Evolutionary conservation across 2,329 filamentous ascomycete genomes (phyloP).

Genomic region (Diaporthe destruens): DNA sequence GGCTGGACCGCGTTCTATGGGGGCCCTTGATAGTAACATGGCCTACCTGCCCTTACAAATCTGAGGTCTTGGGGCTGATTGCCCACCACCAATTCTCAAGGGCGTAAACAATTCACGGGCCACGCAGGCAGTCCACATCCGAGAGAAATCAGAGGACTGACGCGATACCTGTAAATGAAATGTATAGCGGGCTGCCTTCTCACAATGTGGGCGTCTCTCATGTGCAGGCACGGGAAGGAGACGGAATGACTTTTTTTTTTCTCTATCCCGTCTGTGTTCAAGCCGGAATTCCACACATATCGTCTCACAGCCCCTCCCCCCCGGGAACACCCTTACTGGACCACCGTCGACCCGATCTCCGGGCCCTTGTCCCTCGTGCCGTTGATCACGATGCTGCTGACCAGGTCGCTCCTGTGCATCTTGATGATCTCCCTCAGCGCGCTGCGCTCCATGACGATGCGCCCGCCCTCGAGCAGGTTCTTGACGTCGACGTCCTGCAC

Average conservation of each 20-base stretch:
- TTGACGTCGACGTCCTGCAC: slow-evolving; percentile 93
- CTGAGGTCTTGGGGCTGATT: slow-evolving; percentile 2
- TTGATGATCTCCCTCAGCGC: slow-evolving; percentile 82
- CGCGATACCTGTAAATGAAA: not conserved
- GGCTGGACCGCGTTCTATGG: slow-evolving; percentile 9
- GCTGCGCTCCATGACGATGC: slow-evolving; percentile 86
- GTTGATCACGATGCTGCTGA: slow-evolving; percentile 60
- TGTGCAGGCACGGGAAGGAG: not conserved
- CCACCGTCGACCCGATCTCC: slow-evolving; percentile 55
- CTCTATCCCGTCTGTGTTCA: not conserved
- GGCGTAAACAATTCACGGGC: not conserved
- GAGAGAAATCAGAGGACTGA: not conserved
- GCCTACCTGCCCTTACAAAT: not conserved
- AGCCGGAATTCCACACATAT: not conserved
- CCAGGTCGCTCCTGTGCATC: slow-evolving; percentile 77
- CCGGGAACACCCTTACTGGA: slow-evolving; percentile 33
- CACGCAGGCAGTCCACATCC: not conserved
- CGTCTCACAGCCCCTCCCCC: not conserved
- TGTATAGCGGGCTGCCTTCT: not conserved
- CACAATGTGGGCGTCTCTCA: not conserved
- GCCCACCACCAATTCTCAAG: not conserved
- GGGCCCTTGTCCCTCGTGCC: slow-evolving; percentile 53
- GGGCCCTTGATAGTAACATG: not conserved
- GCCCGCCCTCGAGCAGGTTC: slow-evolving; percentile 86
- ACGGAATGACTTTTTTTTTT: not conserved